These are phyloP conservation scores for Fusarium falciforme DNA, from an alignment of 2,329 filamentous ascomycete genomes.

Conservation along the genomic window DNA sequence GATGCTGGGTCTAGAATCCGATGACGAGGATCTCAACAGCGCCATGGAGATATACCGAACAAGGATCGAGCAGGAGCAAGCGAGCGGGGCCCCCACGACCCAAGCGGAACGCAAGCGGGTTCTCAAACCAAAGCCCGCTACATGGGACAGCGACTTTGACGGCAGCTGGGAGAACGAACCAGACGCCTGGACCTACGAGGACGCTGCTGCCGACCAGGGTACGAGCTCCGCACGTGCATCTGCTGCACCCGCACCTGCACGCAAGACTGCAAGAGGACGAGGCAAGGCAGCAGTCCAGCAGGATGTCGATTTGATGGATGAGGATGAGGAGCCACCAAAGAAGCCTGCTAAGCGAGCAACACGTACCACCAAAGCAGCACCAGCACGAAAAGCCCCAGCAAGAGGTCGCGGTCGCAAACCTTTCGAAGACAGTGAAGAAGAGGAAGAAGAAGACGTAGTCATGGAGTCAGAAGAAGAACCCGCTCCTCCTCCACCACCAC, in stretches of 20 bases:
- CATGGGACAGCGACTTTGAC: constrained; percentile 91
- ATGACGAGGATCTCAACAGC: constrained; percentile 74
- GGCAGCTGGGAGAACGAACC: constrained; percentile 87
- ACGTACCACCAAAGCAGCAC: constrained; percentile 54
- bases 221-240: not conserved
- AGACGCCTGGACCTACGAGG: constrained; percentile 62
- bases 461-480: constrained; percentile 65
- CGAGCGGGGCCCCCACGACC: constrained; percentile 66
- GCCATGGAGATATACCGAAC: constrained; percentile 80
- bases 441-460: constrained; percentile 62
- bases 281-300: constrained; percentile 36
- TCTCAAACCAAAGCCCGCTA: constrained; percentile 79
- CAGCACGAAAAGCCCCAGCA: constrained; percentile 59
- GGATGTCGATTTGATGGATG: constrained; percentile 52
- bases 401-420: constrained; percentile 54
- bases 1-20: constrained; percentile 73
- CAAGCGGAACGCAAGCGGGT: constrained; percentile 52
- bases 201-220: constrained; percentile 20
- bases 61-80: constrained; percentile 77
- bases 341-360: constrained; percentile 46
- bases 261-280: constrained; percentile 16
- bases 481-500: constrained; percentile 50
- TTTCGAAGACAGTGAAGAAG: constrained; percentile 52
- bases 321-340: constrained; percentile 57
- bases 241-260: constrained; percentile 14